Conservation (phyloP, 805 yeast genomes). For the Debaryomyces prosopidis region DNA sequence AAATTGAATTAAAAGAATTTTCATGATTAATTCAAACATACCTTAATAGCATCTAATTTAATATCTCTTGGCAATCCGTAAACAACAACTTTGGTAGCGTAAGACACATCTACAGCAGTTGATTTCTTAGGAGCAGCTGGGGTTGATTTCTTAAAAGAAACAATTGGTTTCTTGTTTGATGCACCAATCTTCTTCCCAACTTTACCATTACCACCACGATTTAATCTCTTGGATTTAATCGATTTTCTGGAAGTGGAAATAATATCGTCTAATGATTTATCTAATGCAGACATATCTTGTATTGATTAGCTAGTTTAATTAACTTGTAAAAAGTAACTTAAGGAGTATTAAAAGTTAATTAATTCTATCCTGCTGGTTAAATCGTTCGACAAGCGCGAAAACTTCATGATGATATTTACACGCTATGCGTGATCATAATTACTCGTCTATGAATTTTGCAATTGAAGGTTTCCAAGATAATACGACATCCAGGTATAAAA, state of each 20-base stretch:
- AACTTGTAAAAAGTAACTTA: background rate
- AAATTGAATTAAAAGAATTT: background rate
- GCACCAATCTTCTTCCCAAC: constrained; percentile 39
- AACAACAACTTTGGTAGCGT: constrained; percentile 81
- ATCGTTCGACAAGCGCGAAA: background rate
- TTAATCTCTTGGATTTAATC: constrained; percentile 21
- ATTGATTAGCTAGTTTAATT: constrained; percentile 7
- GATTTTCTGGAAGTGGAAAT: constrained; percentile 60
- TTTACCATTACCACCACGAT: constrained; percentile 26
- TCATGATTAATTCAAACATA: constrained; percentile 48
- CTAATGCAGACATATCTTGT: constrained; percentile 70
- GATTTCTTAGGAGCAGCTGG: constrained; percentile 13
- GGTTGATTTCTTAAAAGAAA: constrained; percentile 30
- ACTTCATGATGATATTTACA: background rate
- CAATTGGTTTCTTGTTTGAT: constrained; percentile 28
- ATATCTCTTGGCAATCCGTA: constrained; percentile 86
- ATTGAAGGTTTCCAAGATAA: no score
- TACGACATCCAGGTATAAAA: no score
- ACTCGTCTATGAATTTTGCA: background rate
- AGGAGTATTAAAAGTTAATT: background rate
- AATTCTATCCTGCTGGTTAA: background rate
- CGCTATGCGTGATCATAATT: background rate
- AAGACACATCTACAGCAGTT: constrained; percentile 43
- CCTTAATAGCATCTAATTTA: constrained; percentile 80
- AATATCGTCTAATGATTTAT: constrained; percentile 93